Evolutionary conservation across 306 rosid genomes (phyloP).

Genomic region (Quercus bicolor): DNA sequence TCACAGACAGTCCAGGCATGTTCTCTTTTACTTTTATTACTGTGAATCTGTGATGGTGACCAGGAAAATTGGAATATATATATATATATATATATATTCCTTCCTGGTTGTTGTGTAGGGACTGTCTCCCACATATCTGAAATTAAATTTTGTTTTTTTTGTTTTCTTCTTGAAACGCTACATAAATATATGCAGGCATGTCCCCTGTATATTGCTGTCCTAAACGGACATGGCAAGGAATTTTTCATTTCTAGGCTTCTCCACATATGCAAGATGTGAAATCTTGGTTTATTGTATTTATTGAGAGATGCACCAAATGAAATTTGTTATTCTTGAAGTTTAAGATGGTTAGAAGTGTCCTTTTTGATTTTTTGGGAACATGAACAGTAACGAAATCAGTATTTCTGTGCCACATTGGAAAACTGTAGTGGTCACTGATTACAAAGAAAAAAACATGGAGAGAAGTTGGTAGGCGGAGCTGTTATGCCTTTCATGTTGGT

Average conservation of each 20-base stretch:
- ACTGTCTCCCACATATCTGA: too few species aligned
- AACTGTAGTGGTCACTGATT: conserved; percentile 3
- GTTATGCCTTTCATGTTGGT: not conserved
- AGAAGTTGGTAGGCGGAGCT: not conserved
- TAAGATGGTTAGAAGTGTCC: not conserved
- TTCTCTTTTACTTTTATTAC: not conserved
- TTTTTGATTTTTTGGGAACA: not conserved
- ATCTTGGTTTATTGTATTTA: not conserved
- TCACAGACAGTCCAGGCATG: conserved; percentile 61
- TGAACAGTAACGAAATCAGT: not conserved
- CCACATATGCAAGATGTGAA: not conserved
- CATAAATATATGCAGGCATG: too few species aligned
- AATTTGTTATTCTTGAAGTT: conserved; percentile 6
- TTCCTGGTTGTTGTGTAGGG: too few species aligned
- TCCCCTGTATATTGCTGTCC: too few species aligned
- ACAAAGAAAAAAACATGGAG: not conserved
- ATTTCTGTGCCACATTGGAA: not conserved
- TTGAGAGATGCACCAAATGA: not conserved
- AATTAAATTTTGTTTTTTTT: too few species aligned
- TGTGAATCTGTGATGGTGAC: not conserved
- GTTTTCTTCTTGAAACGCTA: too few species aligned
- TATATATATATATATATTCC: too few species aligned
- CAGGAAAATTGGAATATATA: too few species aligned
- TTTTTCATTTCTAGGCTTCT: too few species aligned
- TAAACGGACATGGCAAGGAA: too few species aligned